phyloP scores from a whole-genome alignment of 345 rosid genomes.

The Eucalyptus sp. region DNA sequence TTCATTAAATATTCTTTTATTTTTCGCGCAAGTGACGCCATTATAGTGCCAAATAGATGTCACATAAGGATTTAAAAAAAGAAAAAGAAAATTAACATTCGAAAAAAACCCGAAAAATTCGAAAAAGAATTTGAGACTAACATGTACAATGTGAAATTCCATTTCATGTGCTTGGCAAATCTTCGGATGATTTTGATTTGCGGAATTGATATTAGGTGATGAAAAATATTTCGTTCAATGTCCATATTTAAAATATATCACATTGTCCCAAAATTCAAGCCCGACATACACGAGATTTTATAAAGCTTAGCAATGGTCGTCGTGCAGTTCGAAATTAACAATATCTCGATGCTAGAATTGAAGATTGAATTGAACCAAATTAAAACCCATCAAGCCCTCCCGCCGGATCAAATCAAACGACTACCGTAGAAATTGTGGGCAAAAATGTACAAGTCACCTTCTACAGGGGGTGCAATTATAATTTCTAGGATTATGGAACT shows the following conservation, averaged over 20 bases:
- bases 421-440: not conserved
- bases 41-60: not conserved
- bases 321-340: not conserved
- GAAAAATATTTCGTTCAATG: not conserved
- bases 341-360: not conserved
- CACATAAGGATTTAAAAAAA: not conserved
- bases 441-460: not conserved
- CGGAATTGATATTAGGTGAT: not conserved
- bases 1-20: not conserved
- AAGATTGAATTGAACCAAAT: not conserved
- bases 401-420: not conserved
- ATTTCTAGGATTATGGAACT: not conserved
- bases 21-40: not conserved
- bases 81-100: not conserved
- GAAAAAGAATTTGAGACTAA: not conserved
- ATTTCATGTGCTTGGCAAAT: not conserved
- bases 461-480: not conserved
- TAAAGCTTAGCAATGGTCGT: not conserved
- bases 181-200: not conserved
- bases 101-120: not conserved
- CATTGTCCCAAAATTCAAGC: rapidly evolving
- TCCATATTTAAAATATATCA: not conserved
- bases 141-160: not conserved
- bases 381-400: not conserved
- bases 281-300: rapidly evolving